Evolutionary conservation across 1,139 yeast species (phyloP).

Genomic region (Taiozyma sp.): DNA sequence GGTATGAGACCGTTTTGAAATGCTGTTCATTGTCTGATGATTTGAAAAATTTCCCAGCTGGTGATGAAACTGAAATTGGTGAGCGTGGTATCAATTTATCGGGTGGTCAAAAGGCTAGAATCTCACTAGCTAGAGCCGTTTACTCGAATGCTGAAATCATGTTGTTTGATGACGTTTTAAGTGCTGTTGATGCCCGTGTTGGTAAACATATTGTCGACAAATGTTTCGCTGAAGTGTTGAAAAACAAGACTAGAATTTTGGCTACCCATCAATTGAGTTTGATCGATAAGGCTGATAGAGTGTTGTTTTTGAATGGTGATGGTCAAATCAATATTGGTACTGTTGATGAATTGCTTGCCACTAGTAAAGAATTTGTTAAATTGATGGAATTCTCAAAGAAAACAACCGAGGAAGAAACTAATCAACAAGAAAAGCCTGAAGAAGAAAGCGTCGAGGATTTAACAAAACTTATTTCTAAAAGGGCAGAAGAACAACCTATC

Average conservation of each 20-base stretch:
- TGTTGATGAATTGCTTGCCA: conserved; percentile 35
- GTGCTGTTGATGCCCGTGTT: conserved; percentile 91
- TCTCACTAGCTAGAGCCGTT: conserved; percentile 76
- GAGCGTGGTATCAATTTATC: conserved; percentile 89
- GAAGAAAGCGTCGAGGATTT: conserved; percentile 9
- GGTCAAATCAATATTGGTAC: conserved; percentile 62
- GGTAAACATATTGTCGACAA: conserved; percentile 75
- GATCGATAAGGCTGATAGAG: conserved; percentile 60
- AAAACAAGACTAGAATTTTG: conserved; percentile 59
- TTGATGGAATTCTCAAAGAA: conserved; percentile 45
- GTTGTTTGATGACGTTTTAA: conserved; percentile 76
- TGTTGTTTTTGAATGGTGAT: conserved; percentile 63
- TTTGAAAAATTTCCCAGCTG: conserved; percentile 66
- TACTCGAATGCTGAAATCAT: conserved; percentile 64
- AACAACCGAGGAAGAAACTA: conserved; percentile 29
- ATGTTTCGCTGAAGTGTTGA: conserved; percentile 59
- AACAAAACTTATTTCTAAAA: conserved; percentile 16
- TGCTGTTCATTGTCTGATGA: conserved; percentile 70
- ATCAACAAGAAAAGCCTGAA: conserved; percentile 21
- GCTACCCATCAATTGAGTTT: conserved; percentile 84
- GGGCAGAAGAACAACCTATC: conserved; percentile 20
- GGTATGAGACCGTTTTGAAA: conserved; percentile 50
- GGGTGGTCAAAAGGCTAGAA: conserved; percentile 86
- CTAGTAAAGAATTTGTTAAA: conserved; percentile 42
- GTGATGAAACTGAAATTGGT: conserved; percentile 85